Evolutionary conservation across 345 rosid genomes (phyloP).

Genomic region (Cochlearia excelsa): DNA sequence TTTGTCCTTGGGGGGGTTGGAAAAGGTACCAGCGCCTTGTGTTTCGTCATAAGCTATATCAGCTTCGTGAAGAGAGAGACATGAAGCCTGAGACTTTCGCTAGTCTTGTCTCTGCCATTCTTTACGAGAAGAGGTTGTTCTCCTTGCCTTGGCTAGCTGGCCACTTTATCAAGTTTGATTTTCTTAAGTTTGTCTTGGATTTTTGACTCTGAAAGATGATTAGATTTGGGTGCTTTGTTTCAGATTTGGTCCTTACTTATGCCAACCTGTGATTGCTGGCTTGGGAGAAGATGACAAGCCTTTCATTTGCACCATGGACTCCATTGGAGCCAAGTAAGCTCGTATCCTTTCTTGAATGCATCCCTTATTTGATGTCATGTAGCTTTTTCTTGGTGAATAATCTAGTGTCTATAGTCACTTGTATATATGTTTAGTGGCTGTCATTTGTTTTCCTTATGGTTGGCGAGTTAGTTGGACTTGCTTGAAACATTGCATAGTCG

Average conservation of each 20-base stretch:
- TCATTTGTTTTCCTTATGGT: background rate
- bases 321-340: slow-evolving; percentile 93
- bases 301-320: slow-evolving; percentile 97
- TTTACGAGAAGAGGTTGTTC: slow-evolving; percentile 93
- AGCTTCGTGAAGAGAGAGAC: background rate
- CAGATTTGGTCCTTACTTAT: slow-evolving; percentile 97
- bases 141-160: slow-evolving; percentile 78
- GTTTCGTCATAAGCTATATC: slow-evolving; percentile 56
- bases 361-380: background rate
- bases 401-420: slow-evolving; percentile 3
- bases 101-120: slow-evolving; percentile 81
- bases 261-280: slow-evolving; percentile 97
- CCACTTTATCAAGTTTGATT: slow-evolving; percentile 59
- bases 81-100: slow-evolving; percentile 44
- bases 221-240: slow-evolving; percentile 13
- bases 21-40: slow-evolving; percentile 83
- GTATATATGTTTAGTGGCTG: too few species aligned
- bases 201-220: background rate
- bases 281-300: slow-evolving; percentile 92
- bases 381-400: background rate
- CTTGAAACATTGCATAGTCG: slow-evolving; percentile 8
- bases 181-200: slow-evolving; percentile 8
- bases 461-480: background rate
- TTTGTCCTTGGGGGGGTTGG: slow-evolving; percentile 1
- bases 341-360: slow-evolving; percentile 17